Conservation (phyloP, 179 eudicot genomes). For the Corrigiola litoralis region DNA sequence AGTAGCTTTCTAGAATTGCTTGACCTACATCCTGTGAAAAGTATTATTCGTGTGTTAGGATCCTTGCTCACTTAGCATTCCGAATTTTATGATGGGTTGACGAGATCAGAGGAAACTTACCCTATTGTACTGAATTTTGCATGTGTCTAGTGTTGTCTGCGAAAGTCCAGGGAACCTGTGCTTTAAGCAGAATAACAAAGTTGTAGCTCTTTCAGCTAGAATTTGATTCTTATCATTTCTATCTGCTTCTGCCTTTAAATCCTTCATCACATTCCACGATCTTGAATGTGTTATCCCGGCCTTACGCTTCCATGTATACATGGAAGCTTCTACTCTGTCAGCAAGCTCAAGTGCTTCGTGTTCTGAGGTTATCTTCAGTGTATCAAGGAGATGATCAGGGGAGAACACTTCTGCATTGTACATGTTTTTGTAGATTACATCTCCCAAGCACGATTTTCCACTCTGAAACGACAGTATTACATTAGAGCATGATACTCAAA, state of each 20-base stretch:
- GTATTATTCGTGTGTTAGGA: not conserved
- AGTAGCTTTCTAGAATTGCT: slow-evolving; percentile 92
- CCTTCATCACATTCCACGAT: slow-evolving; percentile 81
- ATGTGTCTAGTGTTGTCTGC: slow-evolving; percentile 84
- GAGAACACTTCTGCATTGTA: slow-evolving; percentile 53
- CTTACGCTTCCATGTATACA: slow-evolving; percentile 84
- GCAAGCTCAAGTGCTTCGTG: slow-evolving; percentile 95
- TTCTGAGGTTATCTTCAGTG: slow-evolving; percentile 63
- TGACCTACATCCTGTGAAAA: slow-evolving; percentile 87
- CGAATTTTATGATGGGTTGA: not conserved
- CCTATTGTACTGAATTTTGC: slow-evolving; percentile 85
- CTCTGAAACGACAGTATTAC: slow-evolving; percentile 36
- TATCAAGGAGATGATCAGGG: slow-evolving; percentile 68
- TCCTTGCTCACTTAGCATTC: not conserved
- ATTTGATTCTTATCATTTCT: slow-evolving; percentile 63
- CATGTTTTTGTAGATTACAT: slow-evolving; percentile 61
- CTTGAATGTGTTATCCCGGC: slow-evolving; percentile 45
- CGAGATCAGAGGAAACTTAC: slow-evolving; percentile 29
- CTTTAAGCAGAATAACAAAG: slow-evolving; percentile 66
- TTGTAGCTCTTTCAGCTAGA: slow-evolving; percentile 75
- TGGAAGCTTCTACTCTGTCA: slow-evolving; percentile 78
- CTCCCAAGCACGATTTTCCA: slow-evolving; percentile 71
- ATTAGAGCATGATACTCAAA: not conserved
- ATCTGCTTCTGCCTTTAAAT: slow-evolving; percentile 49
- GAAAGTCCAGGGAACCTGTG: slow-evolving; percentile 85